Base-by-base conservation (phyloP, 345 rosid species). In the Brassica rapa region DNA sequence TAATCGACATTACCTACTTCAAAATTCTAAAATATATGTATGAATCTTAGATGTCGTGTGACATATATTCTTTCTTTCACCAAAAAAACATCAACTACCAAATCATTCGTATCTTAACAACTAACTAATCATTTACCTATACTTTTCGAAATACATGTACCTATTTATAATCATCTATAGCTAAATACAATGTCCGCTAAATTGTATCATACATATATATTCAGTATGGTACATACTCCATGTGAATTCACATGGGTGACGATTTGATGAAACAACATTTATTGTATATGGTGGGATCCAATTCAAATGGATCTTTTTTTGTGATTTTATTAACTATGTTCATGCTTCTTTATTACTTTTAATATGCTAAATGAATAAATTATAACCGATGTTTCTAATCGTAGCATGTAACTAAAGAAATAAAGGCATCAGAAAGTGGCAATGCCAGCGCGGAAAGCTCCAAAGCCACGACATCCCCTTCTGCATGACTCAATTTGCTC, bases 231-330 rank as follows among this genome's bases (percentile, higher is more conserved):
- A 30, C 23, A 16, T 65, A 53, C 37, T 21, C 71, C 70, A 72
- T 65, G 43, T 70, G 78, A 39, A 56, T 70, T 74, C 83, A 70
- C 83, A 74, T 80, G 83, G 83, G 66, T 74, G 83, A 80, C 83
- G 79, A 69, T 19, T 70, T 74, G 75, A 35, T 73, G 82, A 67
- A 60, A 35, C 43, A 73, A 7, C 57, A 66, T 23, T 24, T 73
- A 33, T 51, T 61, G 27, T 25, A 8, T 68, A 69, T 74, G 62
- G 71, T 74, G 75, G 79, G 75, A 80, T 62, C 71, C 53, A 69
- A 68, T 68, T 33, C 33, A 63, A 74, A 75, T 74, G 71, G 51
- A 73, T 70, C 55, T 43, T 14, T 70, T 74, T 80, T 64, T 62
- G 46, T 55, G 59, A 8, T 61, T 61, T 55, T 4, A 69, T 74